Evolutionary conservation across 1,284 basidiomycete genomes (phyloP).

Genomic region (Stereum hirsutum): DNA sequence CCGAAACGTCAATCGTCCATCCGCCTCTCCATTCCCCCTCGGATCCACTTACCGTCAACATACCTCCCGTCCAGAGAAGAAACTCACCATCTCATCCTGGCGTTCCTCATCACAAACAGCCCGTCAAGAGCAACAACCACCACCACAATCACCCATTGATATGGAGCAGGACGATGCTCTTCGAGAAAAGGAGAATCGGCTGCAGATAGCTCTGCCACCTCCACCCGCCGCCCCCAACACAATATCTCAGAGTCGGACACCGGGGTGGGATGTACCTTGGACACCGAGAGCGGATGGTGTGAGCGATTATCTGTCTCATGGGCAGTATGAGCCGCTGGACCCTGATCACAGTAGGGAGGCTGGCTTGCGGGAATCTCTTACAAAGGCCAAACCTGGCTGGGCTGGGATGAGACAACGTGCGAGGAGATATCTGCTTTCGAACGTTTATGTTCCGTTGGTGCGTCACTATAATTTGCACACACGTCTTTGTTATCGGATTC

Average conservation of each 20-base stretch:
- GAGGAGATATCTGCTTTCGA: slow-evolving; percentile 57
- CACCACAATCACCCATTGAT: not conserved
- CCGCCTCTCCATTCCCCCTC: slow-evolving; percentile 12
- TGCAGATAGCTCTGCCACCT: slow-evolving; percentile 30
- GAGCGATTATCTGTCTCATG: slow-evolving; percentile 4
- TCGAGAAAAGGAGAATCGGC: slow-evolving; percentile 12
- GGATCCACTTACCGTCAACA: slow-evolving; percentile 11
- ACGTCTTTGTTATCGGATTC: too few species aligned
- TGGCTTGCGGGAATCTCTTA: slow-evolving; percentile 23
- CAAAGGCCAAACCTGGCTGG: slow-evolving; percentile 30
- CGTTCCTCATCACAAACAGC: not conserved
- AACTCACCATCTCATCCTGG: not conserved
- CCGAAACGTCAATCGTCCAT: slow-evolving; percentile 17
- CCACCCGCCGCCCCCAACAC: slow-evolving; percentile 37
- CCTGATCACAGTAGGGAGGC: slow-evolving; percentile 12
- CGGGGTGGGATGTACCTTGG: slow-evolving; percentile 66
- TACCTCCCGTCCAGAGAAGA: slow-evolving; percentile 11
- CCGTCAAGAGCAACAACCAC: not conserved
- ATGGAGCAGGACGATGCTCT: not conserved
- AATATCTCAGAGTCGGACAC: slow-evolving; percentile 42
- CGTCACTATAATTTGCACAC: too few species aligned
- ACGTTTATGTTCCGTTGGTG: slow-evolving; percentile 71
- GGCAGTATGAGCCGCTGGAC: slow-evolving; percentile 8
- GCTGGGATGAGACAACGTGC: slow-evolving; percentile 41
- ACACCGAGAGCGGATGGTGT: slow-evolving; percentile 33